Base-by-base conservation (phyloP, 2,329 filamentous ascomycete genomes). In the Geosmithia flava region DNA sequence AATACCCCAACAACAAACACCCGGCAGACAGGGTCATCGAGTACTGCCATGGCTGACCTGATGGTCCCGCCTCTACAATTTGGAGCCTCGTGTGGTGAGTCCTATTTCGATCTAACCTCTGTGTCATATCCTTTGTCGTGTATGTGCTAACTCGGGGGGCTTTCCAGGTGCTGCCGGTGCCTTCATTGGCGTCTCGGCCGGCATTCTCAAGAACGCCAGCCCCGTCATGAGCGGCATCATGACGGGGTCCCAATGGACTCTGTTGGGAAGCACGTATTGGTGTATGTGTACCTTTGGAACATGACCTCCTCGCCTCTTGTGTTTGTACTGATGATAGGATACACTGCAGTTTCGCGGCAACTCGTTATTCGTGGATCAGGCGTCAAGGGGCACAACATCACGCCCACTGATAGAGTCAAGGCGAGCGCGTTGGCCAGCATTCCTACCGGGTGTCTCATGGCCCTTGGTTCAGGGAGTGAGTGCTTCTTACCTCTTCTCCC, bases 181-280 rank as follows among this genome's bases (percentile, higher is more conserved):
- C 23, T 60, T 85, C 29, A 70, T 79, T 47, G 85, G 84, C 37
- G 81, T 84, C 47, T 76, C 83, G 46, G 75, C 76, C 37, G 89
- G 87, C 27, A 83, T 94, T 44, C 63, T 90, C 45, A 76, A 80
- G 50, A 83, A 83, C 17, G 73, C 70, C 20, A 78, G 76, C 15
- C 82, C 86, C 3, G 73, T 80, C 2, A 65, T 91, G 7, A 91
- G 88, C 65, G 83, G 87, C 0, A 55, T 83, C 13, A 75, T 82
- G 39, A 81, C 83, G 20, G 85, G 87, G 17, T 70, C 87, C 41
- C 88, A 95, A 66, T 95, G 87, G 78, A 87, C 87, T 63, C 74
- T 78, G 42, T 74, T 94, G 40, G 87, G 87, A 37, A 79, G 76
- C 44, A 85, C 79, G 16, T 96, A 83, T 61, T 91, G 82, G 74